Percentiles rank a stretch among this genome's conserved stretches.
phyloP scores from a whole-genome alignment of 768 basidiomycete species.

The Lactifluus hygrophoroides region DNA sequence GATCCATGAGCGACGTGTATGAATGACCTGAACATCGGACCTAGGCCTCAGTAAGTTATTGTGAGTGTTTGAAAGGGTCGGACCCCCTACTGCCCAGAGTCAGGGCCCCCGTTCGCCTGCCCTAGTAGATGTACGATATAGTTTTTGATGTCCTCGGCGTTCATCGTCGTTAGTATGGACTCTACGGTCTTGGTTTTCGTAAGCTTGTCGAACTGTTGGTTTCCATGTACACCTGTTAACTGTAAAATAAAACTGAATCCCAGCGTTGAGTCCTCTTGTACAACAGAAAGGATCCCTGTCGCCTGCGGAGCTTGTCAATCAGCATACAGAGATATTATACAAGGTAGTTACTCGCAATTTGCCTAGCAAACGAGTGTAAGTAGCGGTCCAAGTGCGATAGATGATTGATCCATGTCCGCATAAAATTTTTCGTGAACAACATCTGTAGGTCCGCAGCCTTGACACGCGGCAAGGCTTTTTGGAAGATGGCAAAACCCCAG shows the following conservation, averaged over 20 bases:
- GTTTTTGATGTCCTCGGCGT: conserved; percentile 59
- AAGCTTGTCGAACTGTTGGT: conserved; percentile 81
- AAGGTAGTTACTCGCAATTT: conserved; percentile 49
- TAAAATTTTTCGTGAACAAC: conserved; percentile 91
- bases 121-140: conserved; percentile 68
- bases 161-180: conserved; percentile 67
- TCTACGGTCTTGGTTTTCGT: conserved; percentile 93
- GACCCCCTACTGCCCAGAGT: conserved; percentile 33
- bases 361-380: conserved; percentile 79
- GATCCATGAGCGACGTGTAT: conserved; percentile 67
- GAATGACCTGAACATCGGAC: conserved; percentile 37
- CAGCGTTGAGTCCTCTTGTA: conserved; percentile 64
- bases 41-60: conserved; percentile 26
- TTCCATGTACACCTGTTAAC: conserved; percentile 75
- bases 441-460: conserved; percentile 61
- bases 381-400: conserved; percentile 82
- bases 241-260: conserved; percentile 83
- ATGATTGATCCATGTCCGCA: conserved; percentile 96
- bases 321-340: not conserved
- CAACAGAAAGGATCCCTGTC: conserved; percentile 63
- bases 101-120: conserved; percentile 46
- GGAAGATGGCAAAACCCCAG: conserved; percentile 93
- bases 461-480: conserved; percentile 64
- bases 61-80: not conserved
- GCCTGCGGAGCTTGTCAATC: conserved; percentile 37